Conservation (phyloP, 768 basidiomycete genomes). For the Serendipita sp. region DNA sequence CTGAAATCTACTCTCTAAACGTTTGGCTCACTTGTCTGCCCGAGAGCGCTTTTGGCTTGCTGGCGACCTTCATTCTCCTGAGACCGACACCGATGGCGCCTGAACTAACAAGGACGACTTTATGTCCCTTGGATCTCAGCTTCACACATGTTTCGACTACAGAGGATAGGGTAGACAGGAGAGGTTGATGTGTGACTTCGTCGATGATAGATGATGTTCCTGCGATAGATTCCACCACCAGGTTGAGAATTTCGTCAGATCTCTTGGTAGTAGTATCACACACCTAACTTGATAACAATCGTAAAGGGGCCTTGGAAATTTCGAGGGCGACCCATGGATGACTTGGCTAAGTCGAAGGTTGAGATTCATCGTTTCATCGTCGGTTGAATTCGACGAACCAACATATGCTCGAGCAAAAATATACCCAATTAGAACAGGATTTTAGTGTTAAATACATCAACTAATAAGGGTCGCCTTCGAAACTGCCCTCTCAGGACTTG, state of each 20-base stretch:
- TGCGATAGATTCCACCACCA: conserved; percentile 16
- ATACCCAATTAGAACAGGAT: background rate
- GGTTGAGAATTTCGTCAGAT: conserved; percentile 7
- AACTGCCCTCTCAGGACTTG: background rate
- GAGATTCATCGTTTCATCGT: background rate
- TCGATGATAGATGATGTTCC: conserved; percentile 96
- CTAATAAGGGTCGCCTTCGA: background rate
- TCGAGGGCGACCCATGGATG: background rate
- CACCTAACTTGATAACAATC: conserved; percentile 78
- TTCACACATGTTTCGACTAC: conserved; percentile 81
- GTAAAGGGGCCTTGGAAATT: conserved; percentile 23
- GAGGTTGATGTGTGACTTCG: conserved; percentile 80
- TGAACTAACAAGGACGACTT: conserved; percentile 88
- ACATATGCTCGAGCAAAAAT: background rate
- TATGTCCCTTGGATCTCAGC: conserved; percentile 68
- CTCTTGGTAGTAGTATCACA: conserved; percentile 13
- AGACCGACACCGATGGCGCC: conserved; percentile 96
- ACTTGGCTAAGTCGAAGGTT: background rate
- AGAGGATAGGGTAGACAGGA: conserved; percentile 79
- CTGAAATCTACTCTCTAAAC: background rate
- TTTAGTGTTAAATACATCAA: background rate
- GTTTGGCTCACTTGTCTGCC: conserved; percentile 68
- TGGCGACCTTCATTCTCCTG: conserved; percentile 73
- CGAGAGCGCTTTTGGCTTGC: conserved; percentile 65
- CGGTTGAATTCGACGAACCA: background rate